Percentiles rank a stretch among this genome's conserved stretches.
Evolutionary conservation across 2,329 filamentous ascomycete species (phyloP).

Genomic region (Beauveria sp.): DNA sequence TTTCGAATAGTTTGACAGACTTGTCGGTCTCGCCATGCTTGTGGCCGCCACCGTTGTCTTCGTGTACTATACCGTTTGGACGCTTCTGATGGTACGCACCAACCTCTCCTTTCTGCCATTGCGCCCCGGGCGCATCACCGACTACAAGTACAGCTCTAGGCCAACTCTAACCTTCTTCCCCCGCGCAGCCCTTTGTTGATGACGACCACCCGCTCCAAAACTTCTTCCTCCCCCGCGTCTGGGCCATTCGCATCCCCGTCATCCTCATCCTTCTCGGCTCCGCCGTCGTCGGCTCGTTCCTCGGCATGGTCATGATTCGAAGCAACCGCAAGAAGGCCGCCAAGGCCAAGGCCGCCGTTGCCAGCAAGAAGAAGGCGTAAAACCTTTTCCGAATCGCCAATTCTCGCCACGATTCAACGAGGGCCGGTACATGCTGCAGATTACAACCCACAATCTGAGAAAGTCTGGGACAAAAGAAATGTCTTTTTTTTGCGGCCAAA

Average conservation of each 20-base stretch:
- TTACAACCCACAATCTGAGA: not conserved
- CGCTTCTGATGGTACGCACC: constrained; percentile 77
- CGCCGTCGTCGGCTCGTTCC: constrained; percentile 91
- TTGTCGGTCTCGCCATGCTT: constrained; percentile 60
- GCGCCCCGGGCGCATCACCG: not conserved
- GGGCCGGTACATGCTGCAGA: constrained; percentile 13
- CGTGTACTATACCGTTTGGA: constrained; percentile 95
- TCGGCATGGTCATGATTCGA: constrained; percentile 95
- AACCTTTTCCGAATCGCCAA: not conserved
- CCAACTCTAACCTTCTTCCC: constrained; percentile 3
- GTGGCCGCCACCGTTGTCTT: constrained; percentile 58
- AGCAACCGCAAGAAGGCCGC: constrained; percentile 97
- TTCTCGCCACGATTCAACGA: not conserved
- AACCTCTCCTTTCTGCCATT: constrained; percentile 9
- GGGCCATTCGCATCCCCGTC: constrained; percentile 97
- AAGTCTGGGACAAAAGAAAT: not conserved
- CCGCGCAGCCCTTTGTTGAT: constrained; percentile 87
- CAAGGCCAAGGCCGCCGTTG: constrained; percentile 71
- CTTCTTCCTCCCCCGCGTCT: constrained; percentile 93
- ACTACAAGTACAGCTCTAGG: not conserved
- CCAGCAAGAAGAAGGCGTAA: constrained; percentile 87
- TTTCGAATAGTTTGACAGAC: constrained; percentile 77
- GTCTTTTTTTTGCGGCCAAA: not conserved
- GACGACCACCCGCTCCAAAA: constrained; percentile 86
- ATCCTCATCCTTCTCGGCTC: constrained; percentile 88